Evolutionary conservation across 2,329 filamentous ascomycete species (phyloP), one percentile per base, ranked within the genome.

Genomic region (Pseudonectria buxi): DNA sequence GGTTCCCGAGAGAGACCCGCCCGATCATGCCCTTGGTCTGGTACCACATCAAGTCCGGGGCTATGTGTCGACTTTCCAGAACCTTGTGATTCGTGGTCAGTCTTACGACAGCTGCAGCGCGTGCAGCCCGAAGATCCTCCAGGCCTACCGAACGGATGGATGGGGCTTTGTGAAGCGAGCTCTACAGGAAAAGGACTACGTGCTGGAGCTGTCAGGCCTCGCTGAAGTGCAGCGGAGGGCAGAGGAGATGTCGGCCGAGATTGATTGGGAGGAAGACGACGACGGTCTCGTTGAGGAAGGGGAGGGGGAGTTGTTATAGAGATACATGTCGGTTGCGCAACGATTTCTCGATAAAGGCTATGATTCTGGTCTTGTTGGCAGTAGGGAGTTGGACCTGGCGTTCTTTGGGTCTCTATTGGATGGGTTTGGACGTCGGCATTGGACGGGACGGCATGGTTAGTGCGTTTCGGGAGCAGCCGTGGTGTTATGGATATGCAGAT

Each of bases 71-170:
- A 82, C 71, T 4, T 92, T 86, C 58, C 76, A 80, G 52, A 88
- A 83, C 45, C 69, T 89, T 40, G 69, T 82, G 26, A 80, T 92
- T 46, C 77, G 74, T 35, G 85, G 85, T 7, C 72, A 77, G 47
- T 82, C 83, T 0, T 94, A 89, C 57, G 80, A 87, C 37, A 81
- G 79, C 58, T 94, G 86, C 60, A 87, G 83, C 32, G 86, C 84
- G 2, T 94, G 86, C 53, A 86, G 83, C 44, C 72, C 74, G 24
- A 76, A 72, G 28, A 78, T 94, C 18, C 59, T 90, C 1, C 67
- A 72, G 1, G 76, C 77, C 1, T 92, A 89, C 55, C 70, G 76
- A 30, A 57, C 62, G 3, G 74, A 81, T 30, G 81, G 80, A 0
- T 94, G 86, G 85, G 74, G 68, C 0, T 94, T 94, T 56, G 76